Percentiles rank a stretch among this genome's conserved stretches.
These are phyloP conservation scores for Agroathelia rolfsii DNA, from an alignment of 1,284 basidiomycete genomes.

Conservation along the genomic window DNA sequence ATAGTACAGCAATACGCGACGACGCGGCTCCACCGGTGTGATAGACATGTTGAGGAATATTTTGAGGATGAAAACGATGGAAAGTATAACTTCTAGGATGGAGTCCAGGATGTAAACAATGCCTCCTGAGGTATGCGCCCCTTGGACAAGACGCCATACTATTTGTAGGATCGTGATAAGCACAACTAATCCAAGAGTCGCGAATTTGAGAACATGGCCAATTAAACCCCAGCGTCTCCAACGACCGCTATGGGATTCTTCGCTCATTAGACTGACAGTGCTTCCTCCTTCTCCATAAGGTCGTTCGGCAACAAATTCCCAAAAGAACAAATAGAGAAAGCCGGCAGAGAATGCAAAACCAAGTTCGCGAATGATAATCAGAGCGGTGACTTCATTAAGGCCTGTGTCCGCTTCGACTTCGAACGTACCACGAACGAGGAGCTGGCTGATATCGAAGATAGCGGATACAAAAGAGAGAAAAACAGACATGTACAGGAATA, in stretches of 20 bases:
- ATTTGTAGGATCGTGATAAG: constrained; percentile 47
- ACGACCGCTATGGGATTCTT: constrained; percentile 39
- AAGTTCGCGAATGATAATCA: constrained; percentile 49
- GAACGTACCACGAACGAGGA: constrained; percentile 32
- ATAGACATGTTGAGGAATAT: constrained; percentile 47
- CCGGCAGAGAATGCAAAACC: constrained; percentile 47
- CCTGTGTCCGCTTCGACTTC: constrained; percentile 16
- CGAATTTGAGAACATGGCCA: constrained; percentile 43
- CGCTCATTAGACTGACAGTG: constrained; percentile 13
- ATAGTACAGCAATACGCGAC: constrained; percentile 39
- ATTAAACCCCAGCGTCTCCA: constrained; percentile 55
- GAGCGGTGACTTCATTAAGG: constrained; percentile 25
- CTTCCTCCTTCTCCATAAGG: constrained; percentile 32
- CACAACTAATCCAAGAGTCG: constrained; percentile 32
- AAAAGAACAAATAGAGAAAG: constrained; percentile 56
- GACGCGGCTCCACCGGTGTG: constrained; percentile 28
- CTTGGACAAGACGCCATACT: constrained; percentile 45
- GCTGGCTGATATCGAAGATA: constrained; percentile 53
- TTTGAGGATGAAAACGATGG: constrained; percentile 52
- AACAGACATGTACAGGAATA: constrained; percentile 47
- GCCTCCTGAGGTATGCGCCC: constrained; percentile 32
- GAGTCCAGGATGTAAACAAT: constrained; percentile 48
- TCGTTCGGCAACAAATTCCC: constrained; percentile 50
- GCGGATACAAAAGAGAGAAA: constrained; percentile 53
- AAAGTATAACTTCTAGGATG: constrained; percentile 46